A percentile compares a stretch with the other conserved stretches of the same genome.
These are phyloP conservation scores for Fusarium gaditjirri DNA, from an alignment of 2,329 filamentous ascomycete genomes.

Conservation along the genomic window DNA sequence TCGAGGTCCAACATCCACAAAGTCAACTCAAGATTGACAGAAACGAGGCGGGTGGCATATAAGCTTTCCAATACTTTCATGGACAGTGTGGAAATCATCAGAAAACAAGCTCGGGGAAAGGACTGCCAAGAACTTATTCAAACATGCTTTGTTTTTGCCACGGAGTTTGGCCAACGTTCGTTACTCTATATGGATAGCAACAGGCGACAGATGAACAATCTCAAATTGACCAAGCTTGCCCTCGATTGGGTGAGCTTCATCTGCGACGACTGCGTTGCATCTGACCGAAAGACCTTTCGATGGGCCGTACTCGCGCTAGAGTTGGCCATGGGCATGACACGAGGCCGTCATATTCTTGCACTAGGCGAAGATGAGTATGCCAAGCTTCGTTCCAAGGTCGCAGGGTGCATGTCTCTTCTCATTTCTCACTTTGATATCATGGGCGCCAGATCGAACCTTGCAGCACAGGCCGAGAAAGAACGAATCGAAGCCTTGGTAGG, in stretches of 20 bases:
- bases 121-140: conserved; percentile 97
- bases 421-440: conserved; percentile 99
- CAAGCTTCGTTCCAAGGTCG: conserved; percentile 85
- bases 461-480: conserved; percentile 93
- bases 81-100: conserved; percentile 95
- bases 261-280: conserved; percentile 94
- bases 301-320: conserved; percentile 97
- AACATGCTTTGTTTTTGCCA: conserved; percentile 98
- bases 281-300: conserved; percentile 94
- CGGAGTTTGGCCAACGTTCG: conserved; percentile 95
- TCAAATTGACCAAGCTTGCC: conserved; percentile 91
- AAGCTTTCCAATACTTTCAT: conserved; percentile 98
- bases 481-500: conserved; percentile 82
- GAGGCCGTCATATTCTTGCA: conserved; percentile 90
- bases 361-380: conserved; percentile 90
- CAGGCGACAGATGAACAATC: conserved; percentile 94
- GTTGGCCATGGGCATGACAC: conserved; percentile 97
- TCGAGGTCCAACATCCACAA: conserved; percentile 92
- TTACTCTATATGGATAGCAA: conserved; percentile 96
- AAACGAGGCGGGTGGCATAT: conserved; percentile 95
- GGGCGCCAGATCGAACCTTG: conserved; percentile 91
- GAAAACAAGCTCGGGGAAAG: conserved; percentile 82
- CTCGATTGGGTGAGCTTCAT: conserved; percentile 99
- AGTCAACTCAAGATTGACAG: conserved; percentile 89
- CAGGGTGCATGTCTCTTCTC: conserved; percentile 95